Conservation (phyloP, 257 asterid species). For the Vinca minor region DNA sequence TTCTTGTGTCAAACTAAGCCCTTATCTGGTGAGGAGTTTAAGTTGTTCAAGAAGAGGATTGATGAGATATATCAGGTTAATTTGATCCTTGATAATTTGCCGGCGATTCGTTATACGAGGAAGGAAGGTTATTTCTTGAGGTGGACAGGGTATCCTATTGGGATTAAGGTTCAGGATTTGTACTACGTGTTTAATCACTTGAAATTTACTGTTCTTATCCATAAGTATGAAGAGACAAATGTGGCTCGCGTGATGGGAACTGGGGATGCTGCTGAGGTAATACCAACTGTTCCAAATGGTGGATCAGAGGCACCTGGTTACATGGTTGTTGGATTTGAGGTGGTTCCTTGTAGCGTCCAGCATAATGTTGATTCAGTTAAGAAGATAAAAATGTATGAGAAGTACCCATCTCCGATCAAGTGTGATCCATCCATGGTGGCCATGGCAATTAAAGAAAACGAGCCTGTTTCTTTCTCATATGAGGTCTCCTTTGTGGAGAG, state of each 20-base stretch:
- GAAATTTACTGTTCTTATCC: constrained; percentile 64
- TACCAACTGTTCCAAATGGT: constrained; percentile 39
- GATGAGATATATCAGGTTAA: constrained; percentile 88
- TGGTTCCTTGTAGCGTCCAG: constrained; percentile 67
- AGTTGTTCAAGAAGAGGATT: constrained; percentile 70
- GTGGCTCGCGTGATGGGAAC: constrained; percentile 86
- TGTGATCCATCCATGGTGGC: constrained; percentile 63
- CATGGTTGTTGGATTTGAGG: constrained; percentile 90
- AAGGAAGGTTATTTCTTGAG: constrained; percentile 62
- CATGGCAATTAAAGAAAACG: constrained; percentile 62
- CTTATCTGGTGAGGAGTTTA: constrained; percentile 54
- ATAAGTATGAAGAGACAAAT: constrained; percentile 66
- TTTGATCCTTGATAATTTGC: constrained; percentile 70
- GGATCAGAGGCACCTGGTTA: constrained; percentile 67
- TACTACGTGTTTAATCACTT: constrained; percentile 72
- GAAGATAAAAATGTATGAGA: constrained; percentile 49
- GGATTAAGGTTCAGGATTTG: constrained; percentile 50
- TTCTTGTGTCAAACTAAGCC: constrained; percentile 69
- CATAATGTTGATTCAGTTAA: constrained; percentile 45
- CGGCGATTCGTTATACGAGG: constrained; percentile 68
- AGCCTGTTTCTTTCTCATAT: constrained; percentile 58
- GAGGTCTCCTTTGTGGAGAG: constrained; percentile 72
- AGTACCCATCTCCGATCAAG: constrained; percentile 47
- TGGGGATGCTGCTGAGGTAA: constrained; percentile 74
- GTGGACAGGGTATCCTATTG: constrained; percentile 83